phyloP scores from a whole-genome alignment of 2,329 filamentous ascomycete species.

The Claviceps pusilla region DNA sequence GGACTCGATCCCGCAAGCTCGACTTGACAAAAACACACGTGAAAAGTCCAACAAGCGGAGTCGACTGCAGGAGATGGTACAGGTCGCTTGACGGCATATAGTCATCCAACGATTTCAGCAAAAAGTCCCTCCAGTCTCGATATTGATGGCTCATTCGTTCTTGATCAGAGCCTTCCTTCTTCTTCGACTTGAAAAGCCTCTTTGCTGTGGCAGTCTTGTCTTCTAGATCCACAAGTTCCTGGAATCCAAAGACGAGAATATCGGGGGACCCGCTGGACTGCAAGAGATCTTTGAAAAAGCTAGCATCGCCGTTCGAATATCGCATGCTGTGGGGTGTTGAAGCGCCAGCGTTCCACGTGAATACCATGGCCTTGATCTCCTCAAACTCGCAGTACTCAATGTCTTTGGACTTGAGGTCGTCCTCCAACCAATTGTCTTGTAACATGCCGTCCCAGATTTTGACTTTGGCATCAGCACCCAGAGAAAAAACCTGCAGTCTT shows the following conservation, averaged over 20 bases:
- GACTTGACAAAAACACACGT: conserved; percentile 90
- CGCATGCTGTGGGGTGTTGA: conserved; percentile 73
- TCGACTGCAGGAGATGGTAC: conserved; percentile 77
- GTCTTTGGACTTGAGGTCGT: conserved; percentile 72
- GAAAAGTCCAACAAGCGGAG: conserved; percentile 80
- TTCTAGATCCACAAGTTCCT: conserved; percentile 94
- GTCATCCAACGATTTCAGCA: conserved; percentile 69
- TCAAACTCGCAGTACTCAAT: conserved; percentile 73
- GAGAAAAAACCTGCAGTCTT: conserved; percentile 66
- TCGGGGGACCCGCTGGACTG: conserved; percentile 67
- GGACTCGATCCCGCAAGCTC: conserved; percentile 59
- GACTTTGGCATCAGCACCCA: conserved; percentile 76
- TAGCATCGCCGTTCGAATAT: conserved; percentile 57
- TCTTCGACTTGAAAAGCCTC: conserved; percentile 81
- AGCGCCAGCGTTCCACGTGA: conserved; percentile 98
- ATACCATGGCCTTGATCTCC: conserved; percentile 61
- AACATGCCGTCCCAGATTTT: conserved; percentile 85
- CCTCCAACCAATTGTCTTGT: conserved; percentile 88
- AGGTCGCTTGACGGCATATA: conserved; percentile 61
- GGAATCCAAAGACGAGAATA: conserved; percentile 89
- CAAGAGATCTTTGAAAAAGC: conserved; percentile 70
- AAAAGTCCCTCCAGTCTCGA: conserved; percentile 85
- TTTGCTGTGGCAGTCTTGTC: conserved; percentile 97
- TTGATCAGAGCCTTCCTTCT: conserved; percentile 63
- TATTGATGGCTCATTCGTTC: conserved; percentile 97